Conservation (phyloP, 1,284 basidiomycete genomes). For the Cutaneotrichosporon sp. region DNA sequence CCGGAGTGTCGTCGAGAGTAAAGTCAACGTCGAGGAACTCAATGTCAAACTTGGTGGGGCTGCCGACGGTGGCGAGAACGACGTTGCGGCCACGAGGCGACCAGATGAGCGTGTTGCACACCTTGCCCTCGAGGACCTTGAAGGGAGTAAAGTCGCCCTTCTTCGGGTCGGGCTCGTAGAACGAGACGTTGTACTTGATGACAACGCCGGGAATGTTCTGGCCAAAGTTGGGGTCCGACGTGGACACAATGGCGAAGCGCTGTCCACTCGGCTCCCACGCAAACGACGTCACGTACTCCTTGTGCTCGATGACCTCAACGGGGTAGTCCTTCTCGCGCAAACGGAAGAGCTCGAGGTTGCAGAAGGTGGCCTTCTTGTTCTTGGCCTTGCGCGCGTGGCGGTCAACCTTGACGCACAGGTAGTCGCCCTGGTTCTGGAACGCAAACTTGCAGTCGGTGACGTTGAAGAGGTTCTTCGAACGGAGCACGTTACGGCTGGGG, state of each 20-base stretch:
- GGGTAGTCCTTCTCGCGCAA: slow-evolving; percentile 97
- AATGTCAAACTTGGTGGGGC: slow-evolving; percentile 90
- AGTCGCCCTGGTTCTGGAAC: slow-evolving; percentile 99
- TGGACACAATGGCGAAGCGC: slow-evolving; percentile 94
- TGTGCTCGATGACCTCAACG: slow-evolving; percentile 95
- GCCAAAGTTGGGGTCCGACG: slow-evolving; percentile 88
- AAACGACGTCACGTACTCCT: slow-evolving; percentile 95
- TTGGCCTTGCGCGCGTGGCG: slow-evolving; percentile 78
- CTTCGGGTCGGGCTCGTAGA: slow-evolving; percentile 94
- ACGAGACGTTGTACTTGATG: slow-evolving; percentile 93
- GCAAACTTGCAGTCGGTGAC: slow-evolving; percentile 97
- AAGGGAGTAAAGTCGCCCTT: slow-evolving; percentile 95
- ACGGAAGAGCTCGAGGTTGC: slow-evolving; percentile 97
- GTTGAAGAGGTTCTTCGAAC: slow-evolving; percentile 98
- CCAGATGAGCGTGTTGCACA: slow-evolving; percentile 95
- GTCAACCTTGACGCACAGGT: slow-evolving; percentile 98
- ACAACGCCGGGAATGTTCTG: slow-evolving; percentile 84
- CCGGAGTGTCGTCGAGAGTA: slow-evolving; percentile 65
- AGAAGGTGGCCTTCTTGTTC: slow-evolving; percentile 98
- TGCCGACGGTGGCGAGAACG: slow-evolving; percentile 92
- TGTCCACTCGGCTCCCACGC: slow-evolving; percentile 98
- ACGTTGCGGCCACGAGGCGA: slow-evolving; percentile 95
- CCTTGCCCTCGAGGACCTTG: slow-evolving; percentile 77
- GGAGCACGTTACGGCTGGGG: slow-evolving; percentile 77
- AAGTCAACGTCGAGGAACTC: slow-evolving; percentile 99